phyloP scores from a whole-genome alignment of 1,139 yeast genomes.

The Citeromyces hawaiiensis region DNA sequence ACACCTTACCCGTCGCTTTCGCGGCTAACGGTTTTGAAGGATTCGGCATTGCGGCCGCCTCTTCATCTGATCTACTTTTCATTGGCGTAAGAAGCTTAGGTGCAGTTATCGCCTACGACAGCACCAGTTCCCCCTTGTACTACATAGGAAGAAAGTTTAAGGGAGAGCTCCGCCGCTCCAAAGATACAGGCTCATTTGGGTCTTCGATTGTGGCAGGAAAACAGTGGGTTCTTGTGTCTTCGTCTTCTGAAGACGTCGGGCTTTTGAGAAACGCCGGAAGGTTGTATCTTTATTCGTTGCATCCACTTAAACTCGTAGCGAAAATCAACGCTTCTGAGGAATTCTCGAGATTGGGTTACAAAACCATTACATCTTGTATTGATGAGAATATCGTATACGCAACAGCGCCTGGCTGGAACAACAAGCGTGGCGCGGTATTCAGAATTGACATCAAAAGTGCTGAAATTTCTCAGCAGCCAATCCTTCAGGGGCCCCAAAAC shows the following conservation, averaged over 20 bases:
- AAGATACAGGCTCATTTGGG: conserved; percentile 3
- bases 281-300: conserved; percentile 20
- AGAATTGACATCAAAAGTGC: conserved; percentile 13
- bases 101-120: no score
- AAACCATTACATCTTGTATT: conserved; percentile 7
- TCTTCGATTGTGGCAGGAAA: conserved; percentile 8
- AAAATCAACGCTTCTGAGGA: conserved; percentile 8
- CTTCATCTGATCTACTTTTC: no score
- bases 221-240: conserved; percentile 12
- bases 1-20: no score
- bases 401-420: conserved; percentile 24
- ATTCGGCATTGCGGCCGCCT: conserved; percentile 6
- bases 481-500: conserved; percentile 12
- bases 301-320: conserved; percentile 2
- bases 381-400: conserved; percentile 15
- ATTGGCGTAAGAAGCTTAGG: no score
- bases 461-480: conserved; percentile 6
- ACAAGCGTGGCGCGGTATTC: conserved; percentile 32
- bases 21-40: no score
- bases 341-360: conserved; percentile 10
- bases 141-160: no score
- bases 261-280: conserved; percentile 21
- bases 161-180: no score
- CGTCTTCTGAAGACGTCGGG: conserved; percentile 9
- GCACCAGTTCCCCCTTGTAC: no score